phyloP scores from a whole-genome alignment of 169 alveolate species.

The Besnoitia besnoiti region DNA sequence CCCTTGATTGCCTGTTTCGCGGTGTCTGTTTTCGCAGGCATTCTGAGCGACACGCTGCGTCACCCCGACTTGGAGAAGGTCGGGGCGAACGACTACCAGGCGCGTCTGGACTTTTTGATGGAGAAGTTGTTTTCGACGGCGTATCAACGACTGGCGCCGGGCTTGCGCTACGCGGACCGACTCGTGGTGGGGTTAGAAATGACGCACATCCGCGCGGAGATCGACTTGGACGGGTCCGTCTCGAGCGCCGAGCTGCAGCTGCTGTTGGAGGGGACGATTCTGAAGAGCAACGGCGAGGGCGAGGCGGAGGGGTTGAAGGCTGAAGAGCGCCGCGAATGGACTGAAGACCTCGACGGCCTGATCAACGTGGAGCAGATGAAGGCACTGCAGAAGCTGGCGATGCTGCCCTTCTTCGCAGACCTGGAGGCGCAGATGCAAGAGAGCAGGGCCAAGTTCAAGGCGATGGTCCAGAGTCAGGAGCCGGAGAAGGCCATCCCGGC shows the following conservation, averaged over 20 bases:
- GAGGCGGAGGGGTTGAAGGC: background rate
- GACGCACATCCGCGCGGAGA: constrained; percentile 66
- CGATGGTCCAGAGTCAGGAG: constrained; percentile 44
- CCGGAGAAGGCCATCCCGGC: constrained; percentile 58
- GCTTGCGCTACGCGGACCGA: constrained; percentile 75
- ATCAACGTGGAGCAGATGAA: constrained; percentile 72
- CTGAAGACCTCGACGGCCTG: constrained; percentile 59
- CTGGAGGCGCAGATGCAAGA: constrained; percentile 49
- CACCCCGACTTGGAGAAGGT: constrained; percentile 60
- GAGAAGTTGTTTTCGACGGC: constrained; percentile 57
- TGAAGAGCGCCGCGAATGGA: constrained; percentile 25
- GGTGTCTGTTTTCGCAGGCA: constrained; percentile 46
- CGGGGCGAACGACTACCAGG: constrained; percentile 56
- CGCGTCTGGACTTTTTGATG: constrained; percentile 44
- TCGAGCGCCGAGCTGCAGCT: constrained; percentile 68
- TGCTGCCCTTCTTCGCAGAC: constrained; percentile 39
- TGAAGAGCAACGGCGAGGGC: background rate
- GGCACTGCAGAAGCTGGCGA: constrained; percentile 70
- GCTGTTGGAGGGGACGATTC: constrained; percentile 64
- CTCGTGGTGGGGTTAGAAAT: constrained; percentile 75
- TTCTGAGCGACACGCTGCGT: constrained; percentile 61
- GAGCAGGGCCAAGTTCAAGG: constrained; percentile 26
- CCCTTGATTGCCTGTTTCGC: too few relatives aligned
- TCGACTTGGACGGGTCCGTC: constrained; percentile 60
- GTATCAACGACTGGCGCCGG: constrained; percentile 59